A percentile compares a stretch with the other conserved stretches of the same genome.
Evolutionary conservation across 768 basidiomycete genomes (phyloP).

Genomic region (Filobasidium floriforme): DNA sequence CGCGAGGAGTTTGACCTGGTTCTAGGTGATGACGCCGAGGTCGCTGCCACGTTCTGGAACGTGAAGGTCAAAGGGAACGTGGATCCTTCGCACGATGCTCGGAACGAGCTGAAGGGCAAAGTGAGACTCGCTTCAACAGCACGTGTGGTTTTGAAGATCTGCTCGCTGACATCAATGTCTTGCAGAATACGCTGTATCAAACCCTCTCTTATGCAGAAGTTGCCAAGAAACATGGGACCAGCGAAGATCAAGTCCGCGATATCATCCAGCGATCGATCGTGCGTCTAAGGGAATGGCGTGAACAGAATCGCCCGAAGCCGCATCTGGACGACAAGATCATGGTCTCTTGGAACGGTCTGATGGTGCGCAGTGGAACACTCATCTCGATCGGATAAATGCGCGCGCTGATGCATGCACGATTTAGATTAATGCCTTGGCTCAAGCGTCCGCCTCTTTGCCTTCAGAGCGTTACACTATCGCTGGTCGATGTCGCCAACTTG

Average conservation of each 20-base stretch:
- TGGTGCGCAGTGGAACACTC: conserved; percentile 34
- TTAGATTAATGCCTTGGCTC: conserved; percentile 32
- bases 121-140: conserved; percentile 20
- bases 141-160: conserved; percentile 14
- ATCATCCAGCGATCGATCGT: conserved; percentile 28
- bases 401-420: not conserved
- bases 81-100: conserved; percentile 45
- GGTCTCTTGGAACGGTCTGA: conserved; percentile 48
- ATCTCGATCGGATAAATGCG: not conserved
- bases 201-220: conserved; percentile 21
- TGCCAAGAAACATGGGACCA: conserved; percentile 21
- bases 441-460: conserved; percentile 27
- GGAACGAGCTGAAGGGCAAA: conserved; percentile 46
- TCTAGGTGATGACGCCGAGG: conserved; percentile 36
- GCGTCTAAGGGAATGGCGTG: conserved; percentile 40
- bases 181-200: conserved; percentile 37
- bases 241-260: conserved; percentile 29
- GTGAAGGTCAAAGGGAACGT: conserved; percentile 46
- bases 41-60: conserved; percentile 45
- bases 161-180: conserved; percentile 21
- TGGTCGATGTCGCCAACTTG: conserved; percentile 16
- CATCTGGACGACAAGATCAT: conserved; percentile 50
- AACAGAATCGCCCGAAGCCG: conserved; percentile 45
- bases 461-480: conserved; percentile 26
- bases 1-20: conserved; percentile 42